Evolutionary conservation across 768 basidiomycete genomes (phyloP).

Genomic region (Lactarius trivialis): DNA sequence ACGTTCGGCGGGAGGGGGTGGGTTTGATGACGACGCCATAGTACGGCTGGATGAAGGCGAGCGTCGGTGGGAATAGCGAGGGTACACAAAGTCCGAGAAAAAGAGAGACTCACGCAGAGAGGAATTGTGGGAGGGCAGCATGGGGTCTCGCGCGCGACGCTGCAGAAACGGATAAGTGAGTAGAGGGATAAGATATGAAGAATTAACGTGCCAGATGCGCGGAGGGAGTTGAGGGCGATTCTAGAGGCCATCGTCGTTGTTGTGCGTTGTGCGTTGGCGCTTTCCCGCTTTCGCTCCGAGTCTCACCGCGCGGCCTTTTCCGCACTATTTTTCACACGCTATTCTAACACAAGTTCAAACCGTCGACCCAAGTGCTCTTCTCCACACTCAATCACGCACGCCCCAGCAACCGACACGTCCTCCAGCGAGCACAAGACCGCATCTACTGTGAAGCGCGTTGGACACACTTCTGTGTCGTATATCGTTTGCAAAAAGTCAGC

Average conservation of each 20-base stretch:
- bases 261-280: constrained; percentile 7
- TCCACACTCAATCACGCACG: not conserved
- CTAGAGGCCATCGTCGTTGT: constrained; percentile 27
- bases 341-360: not conserved
- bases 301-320: not conserved
- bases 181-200: not conserved
- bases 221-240: constrained; percentile 25
- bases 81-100: constrained; percentile 14
- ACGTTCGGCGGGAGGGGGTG: constrained; percentile 71
- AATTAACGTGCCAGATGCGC: constrained; percentile 23
- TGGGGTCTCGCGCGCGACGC: constrained; percentile 28
- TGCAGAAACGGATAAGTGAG: not conserved
- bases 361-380: not conserved
- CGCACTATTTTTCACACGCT: not conserved
- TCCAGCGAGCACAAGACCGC: not conserved
- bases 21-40: constrained; percentile 47
- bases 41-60: not conserved
- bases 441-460: not conserved
- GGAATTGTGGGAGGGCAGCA: constrained; percentile 40
- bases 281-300: not conserved
- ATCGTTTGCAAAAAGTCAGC: not conserved
- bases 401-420: not conserved
- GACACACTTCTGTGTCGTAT: not conserved
- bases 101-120: constrained; percentile 40
- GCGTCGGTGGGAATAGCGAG: not conserved